Base-by-base conservation (phyloP, 331 rosid genomes). In the Quercus phellos region DNA sequence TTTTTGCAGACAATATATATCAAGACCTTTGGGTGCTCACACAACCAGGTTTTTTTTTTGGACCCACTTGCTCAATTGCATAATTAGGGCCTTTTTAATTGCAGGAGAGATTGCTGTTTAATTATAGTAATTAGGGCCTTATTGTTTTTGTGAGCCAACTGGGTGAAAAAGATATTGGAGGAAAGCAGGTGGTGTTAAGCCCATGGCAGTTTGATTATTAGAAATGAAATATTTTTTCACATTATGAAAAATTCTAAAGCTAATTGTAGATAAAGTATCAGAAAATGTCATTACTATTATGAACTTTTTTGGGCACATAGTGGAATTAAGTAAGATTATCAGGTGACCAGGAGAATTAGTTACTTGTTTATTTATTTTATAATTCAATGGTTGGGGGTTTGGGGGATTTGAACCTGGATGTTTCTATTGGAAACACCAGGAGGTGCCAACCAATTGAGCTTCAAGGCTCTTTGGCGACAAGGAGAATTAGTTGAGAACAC, bases 11-110 rank as follows among this genome's bases (percentile, higher is more conserved):
- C 93, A 21, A 94, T 94, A 64, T 94, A 76, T 83, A 90, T 94
- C 21, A 94, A 94, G 85, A 94, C 99, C 63, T 94, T 94, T 74
- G 99, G 99, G 43, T 94, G 99, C 86, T 94, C 99, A 14, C 99
- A 94, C 83, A 94, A 94, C 80, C 99, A 94, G 95, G 98, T 68
- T 73, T 38, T 79, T 26, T 38, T 42, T 30, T 72, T n/a, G 24
- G 14, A 46, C 53, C 53, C 16, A 13, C 53, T 61, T 29, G 42
- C 19, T 26, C 27, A 18, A 6, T 14, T 27, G 5, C 38, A 26
- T 61, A 5, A 27, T 61, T 9, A 21, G 13, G 66, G 34, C 32
- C 70, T 19, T 64, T 32, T 43, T 30, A 24, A 21, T 13, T 18
- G 71, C 5, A 9, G 51, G 51, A 66, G 50, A 66, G 22, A 18